Conservation (phyloP, 2,329 filamentous ascomycete species). For the Fusarium piperis region DNA sequence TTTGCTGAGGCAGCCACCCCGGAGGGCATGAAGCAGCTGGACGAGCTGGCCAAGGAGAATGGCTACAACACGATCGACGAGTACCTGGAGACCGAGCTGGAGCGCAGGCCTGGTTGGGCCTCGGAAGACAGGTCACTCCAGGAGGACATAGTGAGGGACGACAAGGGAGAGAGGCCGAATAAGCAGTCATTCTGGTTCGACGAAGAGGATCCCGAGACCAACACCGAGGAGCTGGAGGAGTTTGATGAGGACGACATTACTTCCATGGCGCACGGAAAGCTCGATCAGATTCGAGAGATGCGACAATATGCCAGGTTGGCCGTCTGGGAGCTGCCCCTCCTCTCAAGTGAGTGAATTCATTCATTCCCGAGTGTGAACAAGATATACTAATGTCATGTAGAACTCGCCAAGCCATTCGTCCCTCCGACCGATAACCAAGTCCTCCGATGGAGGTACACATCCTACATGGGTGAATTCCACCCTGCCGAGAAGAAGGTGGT, state of each 20-base stretch:
- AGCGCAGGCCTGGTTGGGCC: conserved; percentile 43
- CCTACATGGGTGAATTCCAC: conserved; percentile 93
- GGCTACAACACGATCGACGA: conserved; percentile 48
- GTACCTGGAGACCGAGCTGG: conserved; percentile 43
- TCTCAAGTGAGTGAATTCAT: conserved; percentile 74
- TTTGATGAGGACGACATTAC: conserved; percentile 87
- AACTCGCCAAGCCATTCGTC: conserved; percentile 83
- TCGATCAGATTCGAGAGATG: conserved; percentile 88
- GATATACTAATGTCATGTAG: conserved; percentile 55
- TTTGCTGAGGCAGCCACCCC: conserved; percentile 45
- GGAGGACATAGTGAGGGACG: conserved; percentile 45
- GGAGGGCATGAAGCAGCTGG: conserved; percentile 47
- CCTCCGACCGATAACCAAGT: conserved; percentile 74
- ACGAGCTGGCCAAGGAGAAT: conserved; percentile 49
- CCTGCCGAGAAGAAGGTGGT: conserved; percentile 94
- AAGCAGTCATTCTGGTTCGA: conserved; percentile 60
- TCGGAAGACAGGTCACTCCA: conserved; percentile 46
- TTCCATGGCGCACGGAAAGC: conserved; percentile 82
- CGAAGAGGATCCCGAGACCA: conserved; percentile 58
- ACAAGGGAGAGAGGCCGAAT: conserved; percentile 47
- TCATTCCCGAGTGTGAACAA: neutral
- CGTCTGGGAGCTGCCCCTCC: conserved; percentile 94
- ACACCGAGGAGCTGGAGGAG: conserved; percentile 65
- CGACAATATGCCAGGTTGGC: conserved; percentile 87
- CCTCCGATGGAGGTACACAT: conserved; percentile 95